These are phyloP conservation scores for Lactarius evosmus DNA, from an alignment of 768 basidiomycete species.

Conservation along the genomic window DNA sequence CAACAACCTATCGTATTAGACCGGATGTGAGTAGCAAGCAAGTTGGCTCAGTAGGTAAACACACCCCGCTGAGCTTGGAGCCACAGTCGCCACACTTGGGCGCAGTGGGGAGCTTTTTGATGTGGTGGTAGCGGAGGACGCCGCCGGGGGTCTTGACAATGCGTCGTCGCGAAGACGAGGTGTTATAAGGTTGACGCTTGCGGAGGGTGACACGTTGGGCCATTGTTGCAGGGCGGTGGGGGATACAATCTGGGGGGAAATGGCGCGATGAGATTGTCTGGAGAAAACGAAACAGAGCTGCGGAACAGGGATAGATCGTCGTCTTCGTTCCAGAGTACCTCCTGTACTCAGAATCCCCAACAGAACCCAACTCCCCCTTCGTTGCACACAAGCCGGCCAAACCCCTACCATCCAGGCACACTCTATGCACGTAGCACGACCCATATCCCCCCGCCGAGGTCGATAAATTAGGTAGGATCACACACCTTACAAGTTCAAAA, in stretches of 20 bases:
- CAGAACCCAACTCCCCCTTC: background rate
- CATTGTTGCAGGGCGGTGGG: constrained; percentile 48
- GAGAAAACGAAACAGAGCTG: background rate
- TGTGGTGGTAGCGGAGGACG: constrained; percentile 95
- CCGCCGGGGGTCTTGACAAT: constrained; percentile 99
- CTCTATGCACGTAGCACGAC: background rate
- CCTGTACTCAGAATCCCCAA: too few relatives aligned
- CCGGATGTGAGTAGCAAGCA: background rate
- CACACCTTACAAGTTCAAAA: constrained; percentile 10
- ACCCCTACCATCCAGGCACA: background rate
- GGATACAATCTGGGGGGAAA: constrained; percentile 1
- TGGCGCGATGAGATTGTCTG: background rate
- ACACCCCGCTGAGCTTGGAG: constrained; percentile 86
- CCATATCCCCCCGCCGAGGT: background rate
- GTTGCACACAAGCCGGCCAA: too few relatives aligned
- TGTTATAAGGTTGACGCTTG: constrained; percentile 98
- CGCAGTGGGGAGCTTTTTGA: constrained; percentile 88
- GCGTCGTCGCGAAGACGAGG: constrained; percentile 91
- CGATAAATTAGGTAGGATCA: background rate
- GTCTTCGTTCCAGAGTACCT: background rate
- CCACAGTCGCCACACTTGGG: constrained; percentile 99
- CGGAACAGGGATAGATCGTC: background rate
- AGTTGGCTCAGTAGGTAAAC: constrained; percentile 35
- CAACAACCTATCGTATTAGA: constrained; percentile 63
- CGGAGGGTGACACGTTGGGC: constrained; percentile 99